Evolutionary conservation across 495 filamentous ascomycete genomes (phyloP), one percentile per base, ranked within the genome.

Genomic region (Lasiosphaeria miniovina): DNA sequence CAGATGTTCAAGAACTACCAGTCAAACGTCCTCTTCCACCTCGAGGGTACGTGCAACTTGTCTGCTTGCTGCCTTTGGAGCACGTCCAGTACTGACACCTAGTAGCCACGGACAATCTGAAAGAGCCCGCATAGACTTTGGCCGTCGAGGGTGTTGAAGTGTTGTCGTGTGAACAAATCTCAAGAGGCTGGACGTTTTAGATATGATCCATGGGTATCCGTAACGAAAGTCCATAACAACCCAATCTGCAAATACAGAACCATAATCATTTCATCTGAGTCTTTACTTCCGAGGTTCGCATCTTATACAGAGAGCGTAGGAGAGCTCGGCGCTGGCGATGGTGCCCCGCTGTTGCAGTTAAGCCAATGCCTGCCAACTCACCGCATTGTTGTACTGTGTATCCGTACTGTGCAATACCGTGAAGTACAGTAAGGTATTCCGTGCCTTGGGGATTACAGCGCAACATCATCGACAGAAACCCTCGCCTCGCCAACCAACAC

Each of bases 1-100:
- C 94, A 98, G 73, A 98, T 98, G 94, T 98, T 98, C 80, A 96
- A 97, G 81, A 98, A 98, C 75, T 98, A 98, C 71, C 91, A 96
- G 73, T 96, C 90, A 4, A 98, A 97, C 67, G 94, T 98, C 12
- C 79, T 97, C 2, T 98, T 98, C 70, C 94, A 98, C 68, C 80
- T 98, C 34, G 95, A 98, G 85, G 94, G 94, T 95, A 80, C 56
- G 75, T 57, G 9, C 34, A 7, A 36, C 35, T 53, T 24, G 24
- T 24, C 17, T 56, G 6, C 4, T 45, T 38, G 1, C 52, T 46
- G 34, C 24, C 24, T 10, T 14, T 1, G 6, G n/a, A 15, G 45
- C 15, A 11, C 49, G 3, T 49, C 31, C 11, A 48, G 11, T 61
- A 14, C 58, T 62, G 60, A 57, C 15, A 15, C 36, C 3, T 6